These are phyloP conservation scores for Knufia petricola DNA, from an alignment of 2,329 filamentous ascomycete species.

Conservation along the genomic window DNA sequence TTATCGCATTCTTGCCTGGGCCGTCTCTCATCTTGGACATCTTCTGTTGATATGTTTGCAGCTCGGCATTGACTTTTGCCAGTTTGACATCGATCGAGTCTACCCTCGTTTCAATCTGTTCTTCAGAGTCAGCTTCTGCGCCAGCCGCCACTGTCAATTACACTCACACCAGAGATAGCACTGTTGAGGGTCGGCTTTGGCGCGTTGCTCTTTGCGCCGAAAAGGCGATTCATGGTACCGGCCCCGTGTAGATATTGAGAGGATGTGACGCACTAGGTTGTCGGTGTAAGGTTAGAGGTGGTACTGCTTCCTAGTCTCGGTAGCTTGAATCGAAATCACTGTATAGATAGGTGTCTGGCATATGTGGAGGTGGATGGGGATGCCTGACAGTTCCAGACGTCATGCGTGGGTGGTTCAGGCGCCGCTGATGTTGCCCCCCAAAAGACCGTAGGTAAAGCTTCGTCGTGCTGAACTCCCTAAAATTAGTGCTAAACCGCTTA, in stretches of 20 bases:
- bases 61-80: constrained; percentile 80
- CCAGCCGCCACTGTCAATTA: not conserved
- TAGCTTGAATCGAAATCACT: not conserved
- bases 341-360: too few species aligned
- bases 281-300: too few species aligned
- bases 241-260: too few species aligned
- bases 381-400: not conserved
- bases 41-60: constrained; percentile 77
- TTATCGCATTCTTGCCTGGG: constrained; percentile 83
- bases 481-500: not conserved
- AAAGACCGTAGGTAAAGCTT: not conserved
- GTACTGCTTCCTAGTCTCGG: too few species aligned
- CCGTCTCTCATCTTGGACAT: constrained; percentile 90
- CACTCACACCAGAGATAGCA: constrained; percentile 66
- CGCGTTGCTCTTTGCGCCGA: constrained; percentile 74
- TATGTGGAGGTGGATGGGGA: too few species aligned
- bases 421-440: not conserved
- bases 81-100: constrained; percentile 90
- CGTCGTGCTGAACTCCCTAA: constrained; percentile 1
- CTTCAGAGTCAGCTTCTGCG: not conserved
- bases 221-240: constrained; percentile 93
- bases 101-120: constrained; percentile 66
- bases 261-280: too few species aligned
- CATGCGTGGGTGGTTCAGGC: not conserved
- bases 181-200: constrained; percentile 81